A percentile compares a stretch with the other conserved stretches of the same genome.
Conservation (phyloP, 2,329 filamentous ascomycete species). For the Stemphylium vesicarium region DNA sequence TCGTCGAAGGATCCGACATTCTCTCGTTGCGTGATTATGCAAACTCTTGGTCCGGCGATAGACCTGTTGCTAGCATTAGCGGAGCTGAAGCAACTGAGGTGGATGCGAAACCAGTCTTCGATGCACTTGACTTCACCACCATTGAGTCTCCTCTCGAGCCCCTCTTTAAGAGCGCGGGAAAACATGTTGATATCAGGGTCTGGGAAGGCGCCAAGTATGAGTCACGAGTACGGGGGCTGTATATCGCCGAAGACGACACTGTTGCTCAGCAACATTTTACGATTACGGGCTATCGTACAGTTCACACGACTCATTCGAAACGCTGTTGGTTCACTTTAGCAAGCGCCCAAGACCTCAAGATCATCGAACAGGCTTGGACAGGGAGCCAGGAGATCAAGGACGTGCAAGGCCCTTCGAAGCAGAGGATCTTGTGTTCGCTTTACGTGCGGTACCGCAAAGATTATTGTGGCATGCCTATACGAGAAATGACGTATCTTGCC, state of each 20-base stretch:
- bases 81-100: background rate
- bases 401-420: background rate
- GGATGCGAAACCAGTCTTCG: background rate
- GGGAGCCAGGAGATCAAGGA: background rate
- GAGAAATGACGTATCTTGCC: slow-evolving; percentile 3
- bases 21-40: background rate
- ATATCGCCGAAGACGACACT: background rate
- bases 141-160: background rate
- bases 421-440: background rate
- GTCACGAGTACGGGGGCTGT: slow-evolving; percentile 6
- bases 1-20: background rate
- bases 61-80: background rate
- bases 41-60: background rate
- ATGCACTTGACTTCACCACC: background rate
- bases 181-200: background rate
- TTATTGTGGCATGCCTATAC: background rate
- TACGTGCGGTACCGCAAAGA: background rate
- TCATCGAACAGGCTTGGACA: background rate
- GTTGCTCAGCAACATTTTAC: background rate
- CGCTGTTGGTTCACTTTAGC: background rate
- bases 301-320: background rate
- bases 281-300: background rate
- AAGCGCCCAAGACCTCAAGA: background rate
- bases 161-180: background rate
- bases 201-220: background rate